Base-by-base conservation (phyloP, 345 rosid genomes). In the Leavenworthia alabamica region DNA sequence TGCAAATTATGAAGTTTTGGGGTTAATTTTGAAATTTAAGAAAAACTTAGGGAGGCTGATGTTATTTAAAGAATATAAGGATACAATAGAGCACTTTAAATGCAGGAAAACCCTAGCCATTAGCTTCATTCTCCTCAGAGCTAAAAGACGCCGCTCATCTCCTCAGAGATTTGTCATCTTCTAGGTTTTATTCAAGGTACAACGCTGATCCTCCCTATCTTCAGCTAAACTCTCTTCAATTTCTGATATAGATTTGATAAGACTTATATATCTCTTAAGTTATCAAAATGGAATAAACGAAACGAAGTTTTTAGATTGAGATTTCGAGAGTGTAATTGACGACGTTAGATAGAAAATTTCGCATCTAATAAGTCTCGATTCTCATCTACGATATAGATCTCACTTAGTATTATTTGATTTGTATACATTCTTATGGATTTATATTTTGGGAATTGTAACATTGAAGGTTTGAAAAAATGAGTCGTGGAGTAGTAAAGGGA, bases 401-500 rank as follows among this genome's bases (percentile, higher is more conserved):
- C n/a, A n/a, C n/a, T n/a, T n/a, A n/a, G n/a, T n/a, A n/a, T n/a
- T n/a, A n/a, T n/a, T n/a, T n/a, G n/a, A 33, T 45, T 0, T 28
- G 0, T 24, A 5, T 24, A 59, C 54, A 10, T n/a, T 46, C 1
- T 15, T 50, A 1, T 59, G 36, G 0, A 0, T 2, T 50, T 40
- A 5, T 45, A 1, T 55, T 37, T 24, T n/a, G n/a, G n/a, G 60
- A 22, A 24, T 23, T 61, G n/a, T 54, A 43, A 3, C 17, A 67
- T 72, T 46, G 60, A 20, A 61, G 57, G 32, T 5, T 13, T 60
- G 10, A 56, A n/a, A n/a, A 73, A 56, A 74, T 74, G 78, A 74
- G 78, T 37, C 66, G 70, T 32, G 78, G 78, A 40, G 71, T 51
- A 7, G 65, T 69, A 4, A 74, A 74, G 66, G 78, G 78, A 59